phyloP scores from a whole-genome alignment of 352 stramenopile species.

The Phytophthora melonis region DNA sequence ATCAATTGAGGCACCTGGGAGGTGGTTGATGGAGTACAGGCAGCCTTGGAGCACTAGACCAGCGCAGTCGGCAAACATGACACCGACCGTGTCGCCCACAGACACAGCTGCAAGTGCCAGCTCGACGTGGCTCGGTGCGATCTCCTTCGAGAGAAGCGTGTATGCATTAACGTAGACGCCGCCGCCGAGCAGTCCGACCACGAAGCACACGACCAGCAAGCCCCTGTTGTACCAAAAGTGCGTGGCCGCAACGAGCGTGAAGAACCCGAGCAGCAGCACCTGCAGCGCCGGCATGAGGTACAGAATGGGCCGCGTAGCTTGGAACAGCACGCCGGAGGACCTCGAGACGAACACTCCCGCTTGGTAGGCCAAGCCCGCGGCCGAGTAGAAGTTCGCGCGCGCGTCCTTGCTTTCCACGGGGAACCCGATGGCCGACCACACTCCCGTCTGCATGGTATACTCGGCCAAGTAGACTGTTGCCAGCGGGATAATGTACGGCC shows the following conservation, averaged over 20 bases:
- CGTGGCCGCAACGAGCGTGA: conserved; percentile 79
- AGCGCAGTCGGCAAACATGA: conserved; percentile 90
- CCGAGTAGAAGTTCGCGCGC: conserved; percentile 91
- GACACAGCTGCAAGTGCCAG: conserved; percentile 90
- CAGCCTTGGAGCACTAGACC: conserved; percentile 93
- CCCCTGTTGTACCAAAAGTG: conserved; percentile 91
- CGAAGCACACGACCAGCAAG: conserved; percentile 84
- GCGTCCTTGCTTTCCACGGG: conserved; percentile 77
- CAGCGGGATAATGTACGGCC: conserved; percentile 92
- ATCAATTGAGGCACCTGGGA: conserved; percentile 69
- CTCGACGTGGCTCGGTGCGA: conserved; percentile 76
- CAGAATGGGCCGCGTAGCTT: conserved; percentile 73
- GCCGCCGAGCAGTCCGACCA: conserved; percentile 90
- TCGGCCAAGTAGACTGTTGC: conserved; percentile 94
- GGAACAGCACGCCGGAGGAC: conserved; percentile 88
- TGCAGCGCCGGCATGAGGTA: conserved; percentile 93
- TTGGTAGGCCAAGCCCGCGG: conserved; percentile 93
- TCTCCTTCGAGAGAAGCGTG: conserved; percentile 88
- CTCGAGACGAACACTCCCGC: conserved; percentile 93
- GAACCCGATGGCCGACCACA: conserved; percentile 96
- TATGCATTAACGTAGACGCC: conserved; percentile 94
- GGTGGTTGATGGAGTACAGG: conserved; percentile 88
- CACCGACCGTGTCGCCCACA: conserved; percentile 90
- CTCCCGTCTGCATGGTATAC: conserved; percentile 94
- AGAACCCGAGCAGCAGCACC: conserved; percentile 87